Evolutionary conservation across 805 yeast species (phyloP), one percentile per base, ranked within the genome.

Genomic region (Yarrowia divulgata): DNA sequence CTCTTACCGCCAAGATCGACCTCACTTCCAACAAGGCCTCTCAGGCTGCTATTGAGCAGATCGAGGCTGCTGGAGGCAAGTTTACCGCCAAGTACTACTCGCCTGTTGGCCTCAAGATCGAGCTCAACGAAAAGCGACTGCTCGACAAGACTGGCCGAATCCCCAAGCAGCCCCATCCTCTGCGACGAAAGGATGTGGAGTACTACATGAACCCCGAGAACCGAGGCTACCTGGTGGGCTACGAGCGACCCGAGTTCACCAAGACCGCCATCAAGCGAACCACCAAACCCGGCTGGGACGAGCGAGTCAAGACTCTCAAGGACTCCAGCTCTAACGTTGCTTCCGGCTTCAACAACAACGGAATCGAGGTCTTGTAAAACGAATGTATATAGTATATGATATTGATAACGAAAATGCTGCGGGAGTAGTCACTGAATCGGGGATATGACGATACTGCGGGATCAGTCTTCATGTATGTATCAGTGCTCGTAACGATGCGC

Each of bases 81-180:
- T 91, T 87, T 79, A 86, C 89, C 16, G 88, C 97, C 6, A 84
- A 85, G 70, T 94, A 88, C 78, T 90, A 85, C 76, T 85, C 87
- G 64, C 83, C 85, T 57, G 79, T 92, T 42, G 88, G 91, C 3
- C 85, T 90, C 74, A 82, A 86, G 74, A 94, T 92, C 18, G 60
- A 37, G 34, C 60, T 64, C 48, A 64, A 64, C 62, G 60, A 49
- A 43, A 49, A 64, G 69, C 39, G 60, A 40, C 40, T 52, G 39
- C 40, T 64, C 23, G 50, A 50, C 8, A 34, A 29, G 42, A 50
- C 87, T 75, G 97, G 96, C 18, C 87, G 92, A 72, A 78, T 93
- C 16, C 98, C 98, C 55, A 77, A 91, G 72, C 88, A 86, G 67
- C 93, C 98, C 1, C 87, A 93, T 78, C 99, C 99, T 14, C 89